Evolutionary conservation across 768 basidiomycete species (phyloP).

Genomic region (Trametes maxima): DNA sequence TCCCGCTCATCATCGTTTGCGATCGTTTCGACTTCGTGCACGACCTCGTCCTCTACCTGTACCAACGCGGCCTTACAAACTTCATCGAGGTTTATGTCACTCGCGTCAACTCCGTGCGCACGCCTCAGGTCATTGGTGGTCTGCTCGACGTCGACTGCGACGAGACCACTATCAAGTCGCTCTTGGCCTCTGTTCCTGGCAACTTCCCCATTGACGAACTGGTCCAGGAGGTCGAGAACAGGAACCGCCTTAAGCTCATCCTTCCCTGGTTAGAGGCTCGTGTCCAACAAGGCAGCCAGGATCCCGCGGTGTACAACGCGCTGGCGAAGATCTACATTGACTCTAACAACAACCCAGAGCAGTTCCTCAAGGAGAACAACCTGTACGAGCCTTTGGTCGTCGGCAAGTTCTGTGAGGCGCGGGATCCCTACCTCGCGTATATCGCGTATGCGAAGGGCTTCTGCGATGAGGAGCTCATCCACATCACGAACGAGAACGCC

Average conservation of each 20-base stretch:
- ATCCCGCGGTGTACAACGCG: conserved; percentile 93
- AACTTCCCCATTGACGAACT: conserved; percentile 98
- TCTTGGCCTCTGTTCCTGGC: conserved; percentile 93
- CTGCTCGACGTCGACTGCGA: conserved; percentile 98
- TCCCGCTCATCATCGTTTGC: conserved; percentile 99
- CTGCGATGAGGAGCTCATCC: conserved; percentile 96
- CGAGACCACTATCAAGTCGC: conserved; percentile 89
- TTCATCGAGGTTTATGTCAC: conserved; percentile 99
- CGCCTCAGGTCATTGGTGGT: conserved; percentile 96
- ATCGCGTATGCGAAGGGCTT: conserved; percentile 99
- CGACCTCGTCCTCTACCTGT: conserved; percentile 96
- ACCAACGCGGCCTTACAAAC: conserved; percentile 94
- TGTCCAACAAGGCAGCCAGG: conserved; percentile 92
- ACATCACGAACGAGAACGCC: conserved; percentile 97
- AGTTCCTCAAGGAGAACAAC: conserved; percentile 98
- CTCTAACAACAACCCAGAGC: conserved; percentile 97
- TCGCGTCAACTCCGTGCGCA: conserved; percentile 94
- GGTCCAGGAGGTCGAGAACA: conserved; percentile 94
- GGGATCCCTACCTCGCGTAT: conserved; percentile 97
- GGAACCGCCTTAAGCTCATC: conserved; percentile 95
- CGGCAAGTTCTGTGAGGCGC: conserved; percentile 98
- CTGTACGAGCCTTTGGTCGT: conserved; percentile 96
- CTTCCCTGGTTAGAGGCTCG: conserved; percentile 96
- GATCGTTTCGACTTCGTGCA: conserved; percentile 99
- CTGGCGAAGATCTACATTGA: conserved; percentile 99